Conservation (phyloP, 23 red algal species). For the Agarophyton chilense region DNA sequence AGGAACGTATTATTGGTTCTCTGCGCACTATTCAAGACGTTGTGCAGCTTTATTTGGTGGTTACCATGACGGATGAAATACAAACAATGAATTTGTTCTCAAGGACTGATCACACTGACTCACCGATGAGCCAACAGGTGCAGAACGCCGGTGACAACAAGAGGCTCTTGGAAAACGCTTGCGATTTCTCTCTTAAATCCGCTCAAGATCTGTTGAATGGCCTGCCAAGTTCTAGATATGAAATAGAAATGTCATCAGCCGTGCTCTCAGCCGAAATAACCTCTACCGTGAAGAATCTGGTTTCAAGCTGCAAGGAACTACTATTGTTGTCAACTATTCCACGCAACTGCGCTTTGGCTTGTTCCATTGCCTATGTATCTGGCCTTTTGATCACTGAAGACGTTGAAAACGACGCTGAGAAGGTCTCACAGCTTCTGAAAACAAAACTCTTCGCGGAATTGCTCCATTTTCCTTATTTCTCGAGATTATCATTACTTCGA, state of each 20-base stretch:
- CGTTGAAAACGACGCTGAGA: background rate
- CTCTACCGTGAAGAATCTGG: background rate
- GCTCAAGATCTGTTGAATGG: constrained; percentile 37
- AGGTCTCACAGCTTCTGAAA: constrained; percentile 5
- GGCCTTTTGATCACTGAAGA: background rate
- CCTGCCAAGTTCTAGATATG: background rate
- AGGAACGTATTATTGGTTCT: background rate
- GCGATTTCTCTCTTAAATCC: constrained; percentile 46
- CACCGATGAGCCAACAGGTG: background rate
- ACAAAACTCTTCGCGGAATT: constrained; percentile 13
- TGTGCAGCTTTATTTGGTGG: background rate
- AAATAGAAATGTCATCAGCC: background rate
- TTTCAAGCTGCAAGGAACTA: constrained; percentile 28
- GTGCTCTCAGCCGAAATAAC: no score
- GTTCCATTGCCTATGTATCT: constrained; percentile 38
- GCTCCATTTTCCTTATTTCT: constrained; percentile 38
- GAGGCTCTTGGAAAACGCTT: constrained; percentile 6
- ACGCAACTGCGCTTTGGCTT: constrained; percentile 47
- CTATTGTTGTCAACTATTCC: constrained; percentile 25
- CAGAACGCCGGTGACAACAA: background rate
- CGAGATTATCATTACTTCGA: constrained; percentile 47
- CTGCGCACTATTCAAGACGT: background rate
- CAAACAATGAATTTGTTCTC: background rate
- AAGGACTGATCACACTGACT: background rate
- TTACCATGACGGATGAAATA: background rate